Conservation (phyloP, 345 rosid species). For the Hibiscus tridactylites region DNA sequence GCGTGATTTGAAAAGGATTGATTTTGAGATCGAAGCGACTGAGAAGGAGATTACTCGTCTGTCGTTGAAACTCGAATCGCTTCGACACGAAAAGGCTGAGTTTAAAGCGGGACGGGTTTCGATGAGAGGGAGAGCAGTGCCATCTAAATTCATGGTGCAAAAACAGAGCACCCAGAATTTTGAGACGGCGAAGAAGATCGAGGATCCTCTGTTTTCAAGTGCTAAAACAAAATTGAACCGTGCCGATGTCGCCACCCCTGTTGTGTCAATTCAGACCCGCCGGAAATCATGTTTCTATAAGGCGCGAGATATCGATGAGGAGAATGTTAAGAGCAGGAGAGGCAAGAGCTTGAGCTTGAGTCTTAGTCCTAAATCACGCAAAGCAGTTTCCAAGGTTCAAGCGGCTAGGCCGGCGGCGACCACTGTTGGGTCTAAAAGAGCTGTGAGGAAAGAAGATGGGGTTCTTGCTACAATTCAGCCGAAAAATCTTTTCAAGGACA, state of each 20-base stretch:
- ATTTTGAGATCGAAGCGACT: conserved; percentile 65
- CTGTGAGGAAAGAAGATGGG: conserved; percentile 57
- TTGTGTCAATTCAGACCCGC: conserved; percentile 54
- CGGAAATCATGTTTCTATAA: conserved; percentile 88
- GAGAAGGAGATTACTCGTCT: conserved; percentile 67
- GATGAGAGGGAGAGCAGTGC: conserved; percentile 46
- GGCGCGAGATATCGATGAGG: conserved; percentile 67
- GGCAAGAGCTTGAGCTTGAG: conserved; percentile 71
- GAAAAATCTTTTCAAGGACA: conserved; percentile 72
- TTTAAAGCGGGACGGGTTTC: conserved; percentile 31
- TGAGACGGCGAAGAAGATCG: conserved; percentile 18
- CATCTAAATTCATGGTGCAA: conserved; percentile 76
- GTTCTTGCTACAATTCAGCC: conserved; percentile 62
- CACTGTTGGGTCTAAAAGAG: conserved; percentile 51
- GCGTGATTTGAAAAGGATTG: conserved; percentile 43
- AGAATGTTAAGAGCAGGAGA: conserved; percentile 48
- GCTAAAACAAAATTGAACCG: conserved; percentile 28
- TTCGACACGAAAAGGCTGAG: conserved; percentile 60
- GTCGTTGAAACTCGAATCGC: conserved; percentile 59
- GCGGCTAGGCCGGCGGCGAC: conserved; percentile 57
- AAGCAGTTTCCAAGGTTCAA: conserved; percentile 33
- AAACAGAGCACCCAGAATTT: conserved; percentile 29
- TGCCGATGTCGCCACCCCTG: conserved; percentile 36
- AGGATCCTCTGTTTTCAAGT: conserved; percentile 32
- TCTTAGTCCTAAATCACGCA: conserved; percentile 65